phyloP scores from a whole-genome alignment of 495 filamentous ascomycete genomes.

The Penicillium goetzii region DNA sequence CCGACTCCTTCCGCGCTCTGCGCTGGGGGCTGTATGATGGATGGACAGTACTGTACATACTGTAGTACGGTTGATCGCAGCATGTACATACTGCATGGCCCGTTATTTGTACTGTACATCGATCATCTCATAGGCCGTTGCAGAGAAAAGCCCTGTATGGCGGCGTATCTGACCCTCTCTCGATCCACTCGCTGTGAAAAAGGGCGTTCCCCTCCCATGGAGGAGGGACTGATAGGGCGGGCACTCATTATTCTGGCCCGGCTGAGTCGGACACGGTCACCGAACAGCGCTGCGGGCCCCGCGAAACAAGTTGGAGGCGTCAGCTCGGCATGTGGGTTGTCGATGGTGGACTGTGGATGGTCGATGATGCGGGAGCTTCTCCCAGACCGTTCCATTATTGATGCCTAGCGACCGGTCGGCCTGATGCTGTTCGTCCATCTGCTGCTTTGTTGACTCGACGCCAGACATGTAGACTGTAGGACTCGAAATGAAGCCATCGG shows the following conservation, averaged over 20 bases:
- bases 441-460: background rate
- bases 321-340: conserved; percentile 4
- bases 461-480: background rate
- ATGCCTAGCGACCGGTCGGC: background rate
- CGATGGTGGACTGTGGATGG: background rate
- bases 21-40: background rate
- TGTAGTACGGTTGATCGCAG: background rate
- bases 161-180: conserved; percentile 20
- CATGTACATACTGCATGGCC: background rate
- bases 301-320: conserved; percentile 1
- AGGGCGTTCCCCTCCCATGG: conserved; percentile 1
- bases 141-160: conserved; percentile 25
- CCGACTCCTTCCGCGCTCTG: conserved; percentile 33
- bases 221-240: conserved; percentile 20
- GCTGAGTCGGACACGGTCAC: conserved; percentile 33
- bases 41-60: background rate
- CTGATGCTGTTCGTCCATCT: background rate
- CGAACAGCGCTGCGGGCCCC: conserved; percentile 11
- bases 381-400: background rate
- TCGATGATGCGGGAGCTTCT: conserved; percentile 2
- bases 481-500: background rate
- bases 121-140: conserved; percentile 33
- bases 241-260: conserved; percentile 16
- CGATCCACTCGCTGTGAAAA: conserved; percentile 19
- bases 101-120: conserved; percentile 14